Evolutionary conservation across 768 basidiomycete genomes (phyloP), one percentile per base, ranked within the genome.

Genomic region (Suillus weaverae): DNA sequence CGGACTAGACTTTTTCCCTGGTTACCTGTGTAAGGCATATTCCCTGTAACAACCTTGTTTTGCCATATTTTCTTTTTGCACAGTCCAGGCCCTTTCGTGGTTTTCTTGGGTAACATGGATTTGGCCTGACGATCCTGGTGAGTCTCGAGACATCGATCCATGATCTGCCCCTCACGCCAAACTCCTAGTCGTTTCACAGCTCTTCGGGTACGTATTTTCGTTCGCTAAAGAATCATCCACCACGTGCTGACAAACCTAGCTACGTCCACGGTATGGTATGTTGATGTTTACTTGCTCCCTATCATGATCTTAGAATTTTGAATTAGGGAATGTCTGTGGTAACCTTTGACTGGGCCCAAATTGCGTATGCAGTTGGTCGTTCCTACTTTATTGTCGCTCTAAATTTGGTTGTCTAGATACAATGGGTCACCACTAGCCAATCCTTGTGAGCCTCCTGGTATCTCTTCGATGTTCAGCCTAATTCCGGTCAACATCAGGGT

Each of bases 281-380:
- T 67, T 39, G 16, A 63, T 32, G 39, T 11, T 60, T 62, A 26
- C 5, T 32, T 35, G 18, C n/a, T 6, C 14, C 8, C 35, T 30
- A 14, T 48, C 44, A n/a, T 41, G 57, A 59, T 13, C 13, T 41
- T 30, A 32, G 16, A 30, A 7, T n/a, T 20, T 7, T 59, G 11
- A 20, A 32, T 18, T 26, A 76, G 76, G 87, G 87, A 35, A 91
- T 92, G 88, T 87, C 87, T 60, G 70, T 91, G 59, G 71, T 92
- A 66, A 91, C 90, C 50, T 91, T 94, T 72, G 92, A 94, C 71
- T 94, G 92, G 92, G 81, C 86, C 20, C 88, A 91, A 75, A 86
- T 89, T 64, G 74, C 76, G 71, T 77, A 41, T 56, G 74, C 73
- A 32, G 70, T 71, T 60, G 67, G 70, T 32, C 62, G 65, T 16